Evolutionary conservation across 164 flowering plant genomes (phyloP).

Genomic region (Magnolia officinalis): DNA sequence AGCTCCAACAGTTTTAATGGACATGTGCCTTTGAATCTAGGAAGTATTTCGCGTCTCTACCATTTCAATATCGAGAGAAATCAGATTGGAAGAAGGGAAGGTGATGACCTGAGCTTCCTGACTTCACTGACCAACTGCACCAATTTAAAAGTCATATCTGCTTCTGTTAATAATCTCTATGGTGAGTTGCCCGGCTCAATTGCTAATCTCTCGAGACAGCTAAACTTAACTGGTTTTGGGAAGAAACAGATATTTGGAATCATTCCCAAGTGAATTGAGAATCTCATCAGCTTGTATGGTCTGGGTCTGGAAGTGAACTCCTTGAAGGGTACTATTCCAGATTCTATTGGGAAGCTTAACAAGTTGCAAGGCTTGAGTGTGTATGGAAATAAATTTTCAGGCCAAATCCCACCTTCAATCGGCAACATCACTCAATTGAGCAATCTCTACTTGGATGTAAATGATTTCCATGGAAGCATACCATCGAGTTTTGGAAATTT

Average conservation of each 20-base stretch:
- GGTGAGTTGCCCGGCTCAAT: constrained; percentile 2
- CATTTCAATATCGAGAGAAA: background rate
- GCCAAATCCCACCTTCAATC: no score
- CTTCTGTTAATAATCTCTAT: background rate
- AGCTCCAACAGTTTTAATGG: no score
- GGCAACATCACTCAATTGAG: no score
- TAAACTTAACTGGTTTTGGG: background rate
- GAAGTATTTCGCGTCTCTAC: background rate
- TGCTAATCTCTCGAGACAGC: background rate
- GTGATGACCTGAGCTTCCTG: background rate
- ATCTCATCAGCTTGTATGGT: background rate
- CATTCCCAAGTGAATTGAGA: background rate
- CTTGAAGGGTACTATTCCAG: constrained; percentile 2
- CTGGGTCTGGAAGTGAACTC: background rate
- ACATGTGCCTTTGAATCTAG: no score
- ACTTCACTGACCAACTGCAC: background rate
- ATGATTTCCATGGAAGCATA: no score
- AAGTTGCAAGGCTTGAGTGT: background rate
- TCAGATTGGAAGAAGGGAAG: background rate
- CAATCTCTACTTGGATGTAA: background rate
- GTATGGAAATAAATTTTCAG: background rate
- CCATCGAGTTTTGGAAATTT: no score
- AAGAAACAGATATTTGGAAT: background rate
- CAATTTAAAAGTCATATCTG: background rate
- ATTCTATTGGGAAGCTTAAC: background rate